These are phyloP conservation scores for Didymella segeticola DNA, from an alignment of 2,329 filamentous ascomycete species.

Conservation along the genomic window DNA sequence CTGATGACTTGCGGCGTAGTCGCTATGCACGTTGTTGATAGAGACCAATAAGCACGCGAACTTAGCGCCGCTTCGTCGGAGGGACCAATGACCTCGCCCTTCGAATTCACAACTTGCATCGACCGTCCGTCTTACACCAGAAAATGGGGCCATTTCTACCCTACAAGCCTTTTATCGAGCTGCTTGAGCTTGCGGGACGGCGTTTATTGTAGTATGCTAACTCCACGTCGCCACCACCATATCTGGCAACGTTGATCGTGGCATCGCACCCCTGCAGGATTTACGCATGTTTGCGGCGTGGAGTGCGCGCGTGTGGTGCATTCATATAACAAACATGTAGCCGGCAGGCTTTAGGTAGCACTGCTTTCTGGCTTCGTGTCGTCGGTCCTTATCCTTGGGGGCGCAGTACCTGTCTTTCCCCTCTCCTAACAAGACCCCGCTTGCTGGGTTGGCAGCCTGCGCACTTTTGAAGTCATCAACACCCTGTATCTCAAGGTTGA, in stretches of 20 bases:
- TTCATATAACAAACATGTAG: constrained; percentile 42
- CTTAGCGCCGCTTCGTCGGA: constrained; percentile 17
- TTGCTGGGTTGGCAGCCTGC: constrained; percentile 25
- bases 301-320: constrained; percentile 33
- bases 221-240: constrained; percentile 15
- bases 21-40: neutral
- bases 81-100: constrained; percentile 2
- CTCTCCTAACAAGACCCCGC: constrained; percentile 21
- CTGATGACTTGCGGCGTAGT: constrained; percentile 15
- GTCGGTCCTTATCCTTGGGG: constrained; percentile 27
- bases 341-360: constrained; percentile 42
- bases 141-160: constrained; percentile 7
- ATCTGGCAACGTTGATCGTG: constrained; percentile 2
- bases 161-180: constrained; percentile 12
- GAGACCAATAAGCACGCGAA: constrained; percentile 11
- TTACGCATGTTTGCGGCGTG: constrained; percentile 30
- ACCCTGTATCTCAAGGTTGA: constrained; percentile 12
- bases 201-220: constrained; percentile 8
- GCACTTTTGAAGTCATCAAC: constrained; percentile 14
- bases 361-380: constrained; percentile 34
- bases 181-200: constrained; percentile 3
- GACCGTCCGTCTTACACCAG: constrained; percentile 5
- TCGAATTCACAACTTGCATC: constrained; percentile 9
- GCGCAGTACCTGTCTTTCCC: constrained; percentile 29
- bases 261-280: constrained; percentile 10